Evolutionary conservation across 164 flowering plant genomes (phyloP), one percentile per base, ranked within the genome.

Genomic region (Piper betle): DNA sequence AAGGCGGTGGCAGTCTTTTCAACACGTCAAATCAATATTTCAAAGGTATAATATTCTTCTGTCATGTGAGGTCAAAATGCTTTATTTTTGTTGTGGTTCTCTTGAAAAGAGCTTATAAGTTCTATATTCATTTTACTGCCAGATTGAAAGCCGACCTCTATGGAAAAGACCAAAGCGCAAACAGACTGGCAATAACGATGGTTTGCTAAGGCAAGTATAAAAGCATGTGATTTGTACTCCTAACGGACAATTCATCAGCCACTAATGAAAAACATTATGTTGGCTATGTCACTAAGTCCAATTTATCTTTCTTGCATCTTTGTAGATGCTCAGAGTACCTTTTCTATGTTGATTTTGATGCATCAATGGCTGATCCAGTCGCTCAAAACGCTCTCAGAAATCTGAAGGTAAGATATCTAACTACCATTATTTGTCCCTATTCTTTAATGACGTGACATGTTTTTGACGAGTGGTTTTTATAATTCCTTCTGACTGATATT

Each of bases 1-100:
- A 92, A 92, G 75, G 98, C 95, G 48, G 89, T 92, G 62, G 91
- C 86, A 59, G 95, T 85, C 62, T 92, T 92, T 78, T 83, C 96
- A 52, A 63, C 82, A 73, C 80, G 96, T 68, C 62, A 76, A 39
- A 83, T 92, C 66, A 92, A 92, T 64, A 93, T 92, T 53, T 80
- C 88, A 17, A 92, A 92, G 91, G 98, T 82, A 53, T 59, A 20
- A 55, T 54, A 4, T 54, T 25, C 20, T 25, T 8, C 1, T 25
- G 20, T 10, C 37, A 10, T 25, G 20, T 4, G 9, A 5, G 9
- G 19, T 53, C 16, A 16, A 53, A 5, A 53, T 6, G 11, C 11
- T 13, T 16, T 18, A 4, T 54, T 25, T 2, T 6, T 53, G n/a
- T 19, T 54, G 17, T 9, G 20, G 18, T 54, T 20, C 20, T 17